A percentile compares a stretch with the other conserved stretches of the same genome.
Evolutionary conservation across 257 asterid genomes (phyloP).

Genomic region (Lycium barbarum): DNA sequence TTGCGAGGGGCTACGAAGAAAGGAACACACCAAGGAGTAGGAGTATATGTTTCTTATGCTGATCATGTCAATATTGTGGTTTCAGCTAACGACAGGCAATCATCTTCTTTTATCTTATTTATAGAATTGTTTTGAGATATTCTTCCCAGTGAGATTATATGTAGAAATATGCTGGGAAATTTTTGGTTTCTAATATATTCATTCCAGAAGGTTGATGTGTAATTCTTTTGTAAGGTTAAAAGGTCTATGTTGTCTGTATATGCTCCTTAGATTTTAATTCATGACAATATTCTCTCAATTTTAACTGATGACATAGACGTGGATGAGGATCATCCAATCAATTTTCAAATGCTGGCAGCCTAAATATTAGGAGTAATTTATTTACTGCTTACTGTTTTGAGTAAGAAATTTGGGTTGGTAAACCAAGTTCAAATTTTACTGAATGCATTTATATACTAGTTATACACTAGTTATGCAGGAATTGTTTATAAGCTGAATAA

Average conservation of each 20-base stretch:
- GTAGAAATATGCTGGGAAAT: background rate
- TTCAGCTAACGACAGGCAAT: slow-evolving; percentile 36
- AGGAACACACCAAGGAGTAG: slow-evolving; percentile 63
- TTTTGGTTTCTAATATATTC: background rate
- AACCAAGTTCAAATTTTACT: too few relatives aligned
- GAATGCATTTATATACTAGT: too few relatives aligned
- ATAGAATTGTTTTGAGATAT: background rate
- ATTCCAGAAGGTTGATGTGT: background rate
- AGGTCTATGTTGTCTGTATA: background rate
- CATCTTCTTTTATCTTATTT: slow-evolving; percentile 25
- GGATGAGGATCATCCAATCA: background rate
- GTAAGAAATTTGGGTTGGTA: too few relatives aligned
- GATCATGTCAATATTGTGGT: slow-evolving; percentile 31
- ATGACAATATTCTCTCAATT: background rate
- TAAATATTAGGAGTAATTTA: too few relatives aligned
- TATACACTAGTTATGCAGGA: background rate
- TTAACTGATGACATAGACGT: background rate
- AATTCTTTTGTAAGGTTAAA: background rate
- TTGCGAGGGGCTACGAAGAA: slow-evolving; percentile 71
- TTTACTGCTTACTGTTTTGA: too few relatives aligned
- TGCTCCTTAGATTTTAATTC: background rate
- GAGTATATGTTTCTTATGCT: slow-evolving; percentile 61
- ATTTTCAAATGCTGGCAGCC: background rate
- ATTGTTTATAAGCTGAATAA: background rate
- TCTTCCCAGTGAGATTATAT: background rate